Evolutionary conservation across 371 early-diverging fungal genomes (phyloP).

Genomic region (Nematocida sp.): DNA sequence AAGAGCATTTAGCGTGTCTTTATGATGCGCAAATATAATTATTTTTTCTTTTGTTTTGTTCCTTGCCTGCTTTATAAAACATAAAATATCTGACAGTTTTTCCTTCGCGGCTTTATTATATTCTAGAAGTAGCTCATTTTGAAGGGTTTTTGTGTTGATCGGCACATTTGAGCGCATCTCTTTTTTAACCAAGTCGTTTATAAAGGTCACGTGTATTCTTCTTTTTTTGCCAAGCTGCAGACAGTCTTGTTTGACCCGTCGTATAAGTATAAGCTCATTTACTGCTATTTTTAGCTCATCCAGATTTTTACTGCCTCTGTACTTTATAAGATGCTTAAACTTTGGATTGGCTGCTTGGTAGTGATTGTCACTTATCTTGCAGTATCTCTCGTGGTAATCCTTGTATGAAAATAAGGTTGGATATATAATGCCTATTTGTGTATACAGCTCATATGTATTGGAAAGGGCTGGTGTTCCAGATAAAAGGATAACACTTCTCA

Average conservation of each 20-base stretch:
- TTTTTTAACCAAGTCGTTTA: not conserved
- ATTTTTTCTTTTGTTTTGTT: conserved; percentile 69
- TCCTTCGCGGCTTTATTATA: conserved; percentile 29
- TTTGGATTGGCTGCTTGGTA: conserved; percentile 15
- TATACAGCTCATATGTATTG: conserved; percentile 73
- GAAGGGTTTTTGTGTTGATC: not conserved
- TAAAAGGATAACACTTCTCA: conserved; percentile 69
- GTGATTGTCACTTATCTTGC: conserved; percentile 68
- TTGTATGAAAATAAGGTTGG: conserved; percentile 68
- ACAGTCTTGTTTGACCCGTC: conserved; percentile 72
- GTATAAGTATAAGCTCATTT: conserved; percentile 72
- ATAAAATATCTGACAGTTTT: conserved; percentile 16
- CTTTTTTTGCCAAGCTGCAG: conserved; percentile 62
- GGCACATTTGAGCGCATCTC: not conserved
- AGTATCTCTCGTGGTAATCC: conserved; percentile 73
- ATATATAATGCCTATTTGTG: conserved; percentile 71
- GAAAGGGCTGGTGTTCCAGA: conserved; percentile 73
- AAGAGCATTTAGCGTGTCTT: conserved; percentile 69
- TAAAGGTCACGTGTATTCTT: conserved; percentile 45
- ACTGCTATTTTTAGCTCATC: conserved; percentile 72
- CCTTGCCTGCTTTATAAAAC: conserved; percentile 61
- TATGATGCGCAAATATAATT: conserved; percentile 74
- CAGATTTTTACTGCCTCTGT: conserved; percentile 71
- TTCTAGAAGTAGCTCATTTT: conserved; percentile 14
- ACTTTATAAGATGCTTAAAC: conserved; percentile 27